These are phyloP conservation scores for Aspergillus pseudonomiae DNA, from an alignment of 2,329 filamentous ascomycete species.

Conservation along the genomic window DNA sequence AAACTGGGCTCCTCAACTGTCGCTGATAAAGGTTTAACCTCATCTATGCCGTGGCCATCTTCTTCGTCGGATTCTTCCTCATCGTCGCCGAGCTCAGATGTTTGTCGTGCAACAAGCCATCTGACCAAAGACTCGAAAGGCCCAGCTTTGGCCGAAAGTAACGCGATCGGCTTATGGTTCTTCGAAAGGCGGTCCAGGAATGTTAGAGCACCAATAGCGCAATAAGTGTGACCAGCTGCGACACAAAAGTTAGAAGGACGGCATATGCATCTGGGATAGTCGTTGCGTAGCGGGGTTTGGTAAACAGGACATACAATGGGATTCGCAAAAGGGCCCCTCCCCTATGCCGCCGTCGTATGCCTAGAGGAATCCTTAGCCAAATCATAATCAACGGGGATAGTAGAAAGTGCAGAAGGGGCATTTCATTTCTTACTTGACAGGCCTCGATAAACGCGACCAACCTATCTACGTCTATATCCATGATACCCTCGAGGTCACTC, in stretches of 20 bases:
- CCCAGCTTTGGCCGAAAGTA: slow-evolving; percentile 31
- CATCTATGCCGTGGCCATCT: slow-evolving; percentile 29
- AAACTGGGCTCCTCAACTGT: slow-evolving; percentile 19
- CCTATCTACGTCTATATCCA: slow-evolving; percentile 74
- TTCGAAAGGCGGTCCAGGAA: slow-evolving; percentile 68
- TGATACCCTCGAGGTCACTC: slow-evolving; percentile 57
- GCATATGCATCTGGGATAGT: slow-evolving; percentile 2
- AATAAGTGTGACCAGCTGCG: slow-evolving; percentile 86
- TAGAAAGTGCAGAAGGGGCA: not conserved
- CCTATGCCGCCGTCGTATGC: slow-evolving; percentile 84
- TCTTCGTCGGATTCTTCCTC: slow-evolving; percentile 51
- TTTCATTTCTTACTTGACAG: slow-evolving; percentile 56
- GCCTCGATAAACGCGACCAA: slow-evolving; percentile 71
- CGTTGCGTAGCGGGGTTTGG: not conserved
- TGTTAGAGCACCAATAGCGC: slow-evolving; percentile 75
- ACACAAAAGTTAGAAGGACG: slow-evolving; percentile 19
- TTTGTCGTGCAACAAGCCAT: slow-evolving; percentile 69
- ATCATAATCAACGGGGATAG: not conserved
- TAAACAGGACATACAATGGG: slow-evolving; percentile 65
- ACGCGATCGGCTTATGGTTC: slow-evolving; percentile 23
- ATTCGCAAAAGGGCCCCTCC: slow-evolving; percentile 77
- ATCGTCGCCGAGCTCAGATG: slow-evolving; percentile 56
- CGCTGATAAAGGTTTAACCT: slow-evolving; percentile 7
- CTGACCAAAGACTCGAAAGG: slow-evolving; percentile 43
- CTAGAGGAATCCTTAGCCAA: slow-evolving; percentile 47